These are phyloP conservation scores for cucumber (Cucumis sativus) DNA, from an alignment of 306 rosid species.

Conservation along the genomic window DNA sequence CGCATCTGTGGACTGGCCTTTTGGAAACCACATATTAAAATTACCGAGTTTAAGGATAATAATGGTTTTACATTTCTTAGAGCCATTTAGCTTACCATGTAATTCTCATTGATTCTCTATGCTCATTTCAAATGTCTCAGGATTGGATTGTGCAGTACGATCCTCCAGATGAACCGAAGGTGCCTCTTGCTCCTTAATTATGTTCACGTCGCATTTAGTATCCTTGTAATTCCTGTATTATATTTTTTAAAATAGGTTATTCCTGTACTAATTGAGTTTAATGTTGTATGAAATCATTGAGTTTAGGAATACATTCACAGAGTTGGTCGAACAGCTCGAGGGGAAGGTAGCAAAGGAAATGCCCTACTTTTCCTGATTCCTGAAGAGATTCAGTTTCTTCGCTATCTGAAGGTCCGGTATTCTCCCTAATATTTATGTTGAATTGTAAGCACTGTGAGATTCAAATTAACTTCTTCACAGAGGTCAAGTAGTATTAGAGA, in stretches of 20 bases:
- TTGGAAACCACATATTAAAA: background rate
- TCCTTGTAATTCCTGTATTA: background rate
- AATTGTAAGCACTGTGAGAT: background rate
- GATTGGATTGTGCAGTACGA: slow-evolving; percentile 99
- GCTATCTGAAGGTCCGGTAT: slow-evolving; percentile 57
- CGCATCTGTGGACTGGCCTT: background rate
- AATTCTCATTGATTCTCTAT: background rate
- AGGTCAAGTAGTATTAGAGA: background rate
- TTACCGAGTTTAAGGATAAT: background rate
- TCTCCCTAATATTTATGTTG: background rate
- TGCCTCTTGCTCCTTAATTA: slow-evolving; percentile 8
- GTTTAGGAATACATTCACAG: slow-evolving; percentile 89
- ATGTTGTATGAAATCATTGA: slow-evolving; percentile 8
- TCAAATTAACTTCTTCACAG: background rate
- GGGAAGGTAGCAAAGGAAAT: slow-evolving; percentile 84
- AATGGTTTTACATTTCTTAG: background rate
- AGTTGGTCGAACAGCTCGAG: slow-evolving; percentile 99
- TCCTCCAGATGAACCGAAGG: slow-evolving; percentile 99
- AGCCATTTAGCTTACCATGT: background rate
- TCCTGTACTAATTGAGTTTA: background rate
- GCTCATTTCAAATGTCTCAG: slow-evolving; percentile 29
- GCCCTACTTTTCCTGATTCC: slow-evolving; percentile 79
- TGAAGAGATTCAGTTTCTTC: slow-evolving; percentile 69
- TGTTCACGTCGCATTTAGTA: background rate
- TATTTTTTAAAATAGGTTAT: background rate